Conservation (phyloP, 2,329 filamentous ascomycete species). For the Metarhizium humberi region DNA sequence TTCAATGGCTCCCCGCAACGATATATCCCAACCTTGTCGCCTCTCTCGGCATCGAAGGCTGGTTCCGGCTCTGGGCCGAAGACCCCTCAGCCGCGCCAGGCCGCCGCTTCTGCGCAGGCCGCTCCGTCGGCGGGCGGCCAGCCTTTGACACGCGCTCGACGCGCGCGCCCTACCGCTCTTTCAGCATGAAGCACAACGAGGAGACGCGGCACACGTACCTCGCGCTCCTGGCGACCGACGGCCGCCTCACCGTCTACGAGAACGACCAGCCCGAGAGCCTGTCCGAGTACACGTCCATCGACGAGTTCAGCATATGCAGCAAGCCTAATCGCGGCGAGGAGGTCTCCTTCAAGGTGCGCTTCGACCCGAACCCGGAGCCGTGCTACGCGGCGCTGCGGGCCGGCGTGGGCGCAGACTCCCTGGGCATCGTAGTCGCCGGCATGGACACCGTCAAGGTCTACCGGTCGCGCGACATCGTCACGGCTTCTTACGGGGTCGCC, state of each 20-base stretch:
- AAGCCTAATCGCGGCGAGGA: slow-evolving; percentile 73
- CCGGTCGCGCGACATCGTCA: slow-evolving; percentile 55
- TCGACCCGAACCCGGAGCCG: slow-evolving; percentile 79
- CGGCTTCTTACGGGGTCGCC: slow-evolving; percentile 39
- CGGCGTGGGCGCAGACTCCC: slow-evolving; percentile 68
- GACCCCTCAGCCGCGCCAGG: slow-evolving; percentile 74
- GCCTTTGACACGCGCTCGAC: slow-evolving; percentile 48
- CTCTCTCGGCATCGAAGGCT: slow-evolving; percentile 81
- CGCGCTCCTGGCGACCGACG: slow-evolving; percentile 75
- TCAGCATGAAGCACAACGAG: slow-evolving; percentile 77
- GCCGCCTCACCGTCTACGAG: slow-evolving; percentile 70
- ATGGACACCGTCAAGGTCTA: slow-evolving; percentile 80
- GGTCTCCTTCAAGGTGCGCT: slow-evolving; percentile 74
- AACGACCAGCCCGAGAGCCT: slow-evolving; percentile 78
- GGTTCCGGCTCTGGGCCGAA: slow-evolving; percentile 88
- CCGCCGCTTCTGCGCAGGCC: slow-evolving; percentile 65
- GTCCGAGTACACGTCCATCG: slow-evolving; percentile 64
- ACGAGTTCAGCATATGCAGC: slow-evolving; percentile 65
- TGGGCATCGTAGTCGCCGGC: slow-evolving; percentile 76
- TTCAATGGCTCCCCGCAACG: slow-evolving; percentile 88
- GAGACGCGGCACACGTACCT: slow-evolving; percentile 75
- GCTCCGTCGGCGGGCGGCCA: slow-evolving; percentile 35
- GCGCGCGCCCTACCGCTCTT: slow-evolving; percentile 61
- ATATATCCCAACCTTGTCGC: slow-evolving; percentile 79
- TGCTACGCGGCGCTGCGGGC: slow-evolving; percentile 69